A percentile compares a stretch with the other conserved stretches of the same genome.
These are phyloP conservation scores for Xerocomus cyaneibrunnescens DNA, from an alignment of 1,284 basidiomycete species.

Conservation along the genomic window DNA sequence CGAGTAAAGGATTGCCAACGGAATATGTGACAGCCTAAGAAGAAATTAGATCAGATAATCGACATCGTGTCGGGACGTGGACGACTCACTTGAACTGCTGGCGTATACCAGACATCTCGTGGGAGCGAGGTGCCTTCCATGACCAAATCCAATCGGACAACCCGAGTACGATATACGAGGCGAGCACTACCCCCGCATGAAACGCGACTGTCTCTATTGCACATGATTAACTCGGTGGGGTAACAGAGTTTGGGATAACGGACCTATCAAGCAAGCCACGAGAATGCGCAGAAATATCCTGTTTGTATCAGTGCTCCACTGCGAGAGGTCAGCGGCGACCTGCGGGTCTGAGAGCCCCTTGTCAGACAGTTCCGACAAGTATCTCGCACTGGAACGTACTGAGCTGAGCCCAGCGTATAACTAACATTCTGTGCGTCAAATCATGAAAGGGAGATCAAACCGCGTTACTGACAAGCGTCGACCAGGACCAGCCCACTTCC, in stretches of 20 bases:
- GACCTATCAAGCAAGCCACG: constrained; percentile 63
- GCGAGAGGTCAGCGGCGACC: constrained; percentile 37
- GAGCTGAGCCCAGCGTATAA: constrained; percentile 74
- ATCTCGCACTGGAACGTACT: constrained; percentile 36
- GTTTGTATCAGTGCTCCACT: constrained; percentile 50
- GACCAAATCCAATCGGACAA: constrained; percentile 38
- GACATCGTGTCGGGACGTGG: neutral
- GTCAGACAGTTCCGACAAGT: constrained; percentile 1
- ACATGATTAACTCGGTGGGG: neutral
- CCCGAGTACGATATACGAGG: constrained; percentile 53
- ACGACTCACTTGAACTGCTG: constrained; percentile 55
- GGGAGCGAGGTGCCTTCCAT: constrained; percentile 9
- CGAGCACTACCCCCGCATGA: constrained; percentile 60
- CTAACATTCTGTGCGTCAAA: constrained; percentile 37
- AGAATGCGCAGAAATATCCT: constrained; percentile 56
- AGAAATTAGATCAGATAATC: neutral
- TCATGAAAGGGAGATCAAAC: neutral
- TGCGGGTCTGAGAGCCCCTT: constrained; percentile 37
- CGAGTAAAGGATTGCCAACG: constrained; percentile 82
- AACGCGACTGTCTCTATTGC: constrained; percentile 67
- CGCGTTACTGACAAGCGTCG: constrained; percentile 63
- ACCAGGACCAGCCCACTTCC: constrained; percentile 57
- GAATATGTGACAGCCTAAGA: constrained; percentile 66
- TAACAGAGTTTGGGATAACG: constrained; percentile 7
- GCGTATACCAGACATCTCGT: constrained; percentile 49